Base-by-base conservation (phyloP, 345 rosid genomes). In the Citrus medica region DNA sequence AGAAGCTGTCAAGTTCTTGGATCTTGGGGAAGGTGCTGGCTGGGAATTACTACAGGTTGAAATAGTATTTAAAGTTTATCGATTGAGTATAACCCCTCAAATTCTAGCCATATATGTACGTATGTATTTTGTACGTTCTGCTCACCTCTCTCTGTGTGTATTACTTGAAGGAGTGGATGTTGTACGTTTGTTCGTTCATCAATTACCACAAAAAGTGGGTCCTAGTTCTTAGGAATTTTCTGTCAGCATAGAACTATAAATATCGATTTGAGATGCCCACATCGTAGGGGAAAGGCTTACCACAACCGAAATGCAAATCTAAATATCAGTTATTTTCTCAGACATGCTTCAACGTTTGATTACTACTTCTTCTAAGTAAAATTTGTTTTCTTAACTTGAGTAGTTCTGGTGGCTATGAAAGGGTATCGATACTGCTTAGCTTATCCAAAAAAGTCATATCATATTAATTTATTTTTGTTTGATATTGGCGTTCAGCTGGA, bases 21-120 rank as follows among this genome's bases (percentile, higher is more conserved):
- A 95, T 88, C 83, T 89, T 37, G 93, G 89, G 37, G 89, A 87
- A 78, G 83, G 84, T 78, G 94, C 98, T 84, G 98, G 98, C 79
- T 93, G 98, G 98, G 90, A 95, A 79, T 86, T 95, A 74, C 98
- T 93, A 62, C 95, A 93, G 98, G 98, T 95, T 77, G 68, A 76
- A 77, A 60, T 46, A 7, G 66, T 48, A 17, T 61, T 42, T 77
- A 46, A 22, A 55, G 3, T 58, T 22, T 67, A 33, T 64, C 4
- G 7, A n/a, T 64, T 24, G 28, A 55, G 38, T 38, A 10, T 38
- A 8, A 25, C 25, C 14, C 35, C 40, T 63, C 64, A 32, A 61
- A 30, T 40, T 40, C 56, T 8, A 69, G 2, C 16, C 25, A 6
- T 37, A 19, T 27, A 24, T 61, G 55, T 51, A 16, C 2, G 2